Evolutionary conservation across 1,284 basidiomycete species (phyloP).

Genomic region (Schizophyllum commune): DNA sequence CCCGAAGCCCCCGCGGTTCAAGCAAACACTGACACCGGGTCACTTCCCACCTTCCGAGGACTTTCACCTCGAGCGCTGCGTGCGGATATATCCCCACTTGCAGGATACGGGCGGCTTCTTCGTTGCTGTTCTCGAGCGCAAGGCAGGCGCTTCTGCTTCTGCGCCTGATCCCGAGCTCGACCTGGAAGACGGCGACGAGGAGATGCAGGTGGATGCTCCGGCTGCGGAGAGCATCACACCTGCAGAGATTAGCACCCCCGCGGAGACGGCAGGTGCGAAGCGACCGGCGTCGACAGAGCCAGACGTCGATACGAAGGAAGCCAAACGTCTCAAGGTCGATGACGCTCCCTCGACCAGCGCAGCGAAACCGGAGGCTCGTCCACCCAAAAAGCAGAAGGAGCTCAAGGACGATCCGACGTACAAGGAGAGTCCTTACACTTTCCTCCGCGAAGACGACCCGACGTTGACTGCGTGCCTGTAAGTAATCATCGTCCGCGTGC

Average conservation of each 20-base stretch:
- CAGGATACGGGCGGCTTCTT: conserved; percentile 99
- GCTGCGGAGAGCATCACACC: background rate
- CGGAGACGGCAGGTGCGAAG: conserved; percentile 1
- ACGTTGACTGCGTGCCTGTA: conserved; percentile 67
- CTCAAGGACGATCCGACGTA: conserved; percentile 35
- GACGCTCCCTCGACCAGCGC: background rate
- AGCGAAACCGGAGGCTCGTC: conserved; percentile 2
- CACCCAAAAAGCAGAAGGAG: conserved; percentile 11
- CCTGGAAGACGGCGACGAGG: background rate
- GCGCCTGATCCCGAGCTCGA: background rate
- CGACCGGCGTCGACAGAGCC: background rate
- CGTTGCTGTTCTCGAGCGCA: conserved; percentile 78
- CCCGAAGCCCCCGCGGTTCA: conserved; percentile 12
- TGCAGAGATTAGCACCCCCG: too few relatives aligned
- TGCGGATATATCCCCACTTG: conserved; percentile 90
- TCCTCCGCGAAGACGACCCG: conserved; percentile 64
- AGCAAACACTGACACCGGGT: conserved; percentile 56
- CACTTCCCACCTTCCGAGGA: conserved; percentile 77
- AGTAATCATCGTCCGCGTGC: background rate
- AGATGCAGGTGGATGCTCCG: conserved; percentile 5
- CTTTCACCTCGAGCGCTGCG: conserved; percentile 31
- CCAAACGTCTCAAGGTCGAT: background rate
- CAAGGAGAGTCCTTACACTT: conserved; percentile 90
- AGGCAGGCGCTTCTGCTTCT: conserved; percentile 10
- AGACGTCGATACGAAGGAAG: background rate